These are phyloP conservation scores for Cyberlindnera mississippiensis DNA, from an alignment of 805 yeast genomes.

Conservation along the genomic window DNA sequence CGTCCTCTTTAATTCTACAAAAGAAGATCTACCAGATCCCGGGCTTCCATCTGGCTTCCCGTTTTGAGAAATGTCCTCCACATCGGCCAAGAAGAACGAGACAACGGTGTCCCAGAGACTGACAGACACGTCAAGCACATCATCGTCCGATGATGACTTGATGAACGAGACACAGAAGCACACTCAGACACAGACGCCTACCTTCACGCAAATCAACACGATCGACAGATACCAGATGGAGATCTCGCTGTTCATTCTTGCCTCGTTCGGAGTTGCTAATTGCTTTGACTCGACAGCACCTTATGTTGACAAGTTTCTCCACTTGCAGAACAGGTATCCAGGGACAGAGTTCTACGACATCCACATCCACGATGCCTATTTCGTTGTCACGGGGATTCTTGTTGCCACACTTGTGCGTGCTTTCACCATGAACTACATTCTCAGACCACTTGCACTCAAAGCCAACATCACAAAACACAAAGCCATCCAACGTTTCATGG, in stretches of 20 bases:
- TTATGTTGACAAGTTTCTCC: slow-evolving; percentile 35
- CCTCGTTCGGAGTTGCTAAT: slow-evolving; percentile 22
- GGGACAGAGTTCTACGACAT: slow-evolving; percentile 43
- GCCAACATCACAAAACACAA: slow-evolving; percentile 45
- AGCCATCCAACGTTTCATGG: slow-evolving; percentile 68
- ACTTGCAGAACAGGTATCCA: slow-evolving; percentile 36
- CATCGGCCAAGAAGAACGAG: slow-evolving; percentile 12
- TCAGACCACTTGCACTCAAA: slow-evolving; percentile 51
- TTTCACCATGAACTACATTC: slow-evolving; percentile 50
- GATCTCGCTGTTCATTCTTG: slow-evolving; percentile 24
- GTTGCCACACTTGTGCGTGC: slow-evolving; percentile 55
- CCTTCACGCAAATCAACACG: slow-evolving; percentile 8
- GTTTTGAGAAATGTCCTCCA: slow-evolving; percentile 1
- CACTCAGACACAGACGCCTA: not conserved
- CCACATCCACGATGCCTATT: slow-evolving; percentile 51
- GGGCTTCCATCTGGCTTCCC: not conserved
- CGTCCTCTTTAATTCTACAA: too few relatives aligned
- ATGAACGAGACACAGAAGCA: not conserved
- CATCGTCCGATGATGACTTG: slow-evolving; percentile 11
- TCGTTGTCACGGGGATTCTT: slow-evolving; percentile 53
- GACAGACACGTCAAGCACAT: slow-evolving; percentile 9
- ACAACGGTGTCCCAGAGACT: slow-evolving; percentile 10
- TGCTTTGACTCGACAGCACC: slow-evolving; percentile 27
- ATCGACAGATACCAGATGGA: slow-evolving; percentile 30
- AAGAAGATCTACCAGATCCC: not conserved